Conservation (phyloP, 1,284 basidiomycete genomes). For the Fomitopsis pinicola region DNA sequence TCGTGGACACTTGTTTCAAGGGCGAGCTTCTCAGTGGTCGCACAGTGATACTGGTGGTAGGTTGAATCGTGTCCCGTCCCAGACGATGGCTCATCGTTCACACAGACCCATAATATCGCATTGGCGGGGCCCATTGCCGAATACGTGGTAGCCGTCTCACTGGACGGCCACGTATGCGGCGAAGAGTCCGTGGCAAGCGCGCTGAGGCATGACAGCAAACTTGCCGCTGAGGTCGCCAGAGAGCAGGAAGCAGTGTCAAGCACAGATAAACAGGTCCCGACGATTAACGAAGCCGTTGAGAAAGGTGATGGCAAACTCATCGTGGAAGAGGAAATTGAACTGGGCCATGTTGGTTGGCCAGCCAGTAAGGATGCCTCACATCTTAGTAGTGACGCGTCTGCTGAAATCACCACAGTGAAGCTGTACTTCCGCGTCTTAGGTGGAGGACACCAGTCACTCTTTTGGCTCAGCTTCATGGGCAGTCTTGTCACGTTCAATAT, state of each 20-base stretch:
- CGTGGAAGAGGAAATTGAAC: conserved; percentile 50
- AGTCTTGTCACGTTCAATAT: conserved; percentile 19
- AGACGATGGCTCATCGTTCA: conserved; percentile 34
- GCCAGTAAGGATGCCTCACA: conserved; percentile 15
- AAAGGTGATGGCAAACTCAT: conserved; percentile 40
- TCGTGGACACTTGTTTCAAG: conserved; percentile 70
- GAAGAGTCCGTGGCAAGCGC: conserved; percentile 41
- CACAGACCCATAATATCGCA: conserved; percentile 33
- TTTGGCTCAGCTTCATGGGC: conserved; percentile 29
- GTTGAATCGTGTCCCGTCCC: conserved; percentile 33
- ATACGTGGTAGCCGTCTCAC: conserved; percentile 41
- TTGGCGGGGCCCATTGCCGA: conserved; percentile 57
- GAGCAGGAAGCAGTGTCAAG: conserved; percentile 31
- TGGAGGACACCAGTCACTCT: conserved; percentile 23
- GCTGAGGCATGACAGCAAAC: conserved; percentile 31
- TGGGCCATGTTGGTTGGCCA: conserved; percentile 45
- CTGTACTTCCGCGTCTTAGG: conserved; percentile 28
- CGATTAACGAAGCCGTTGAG: conserved; percentile 11
- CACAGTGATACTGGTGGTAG: conserved; percentile 68
- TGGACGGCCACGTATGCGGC: conserved; percentile 24
- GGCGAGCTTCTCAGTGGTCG: conserved; percentile 63
- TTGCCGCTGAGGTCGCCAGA: conserved; percentile 31
- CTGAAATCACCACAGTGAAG: conserved; percentile 18
- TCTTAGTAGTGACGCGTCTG: background rate
- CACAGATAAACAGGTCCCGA: conserved; percentile 36